These are phyloP conservation scores for Neopestalotiopsis sp. DNA, from an alignment of 2,329 filamentous ascomycete species.

Conservation along the genomic window DNA sequence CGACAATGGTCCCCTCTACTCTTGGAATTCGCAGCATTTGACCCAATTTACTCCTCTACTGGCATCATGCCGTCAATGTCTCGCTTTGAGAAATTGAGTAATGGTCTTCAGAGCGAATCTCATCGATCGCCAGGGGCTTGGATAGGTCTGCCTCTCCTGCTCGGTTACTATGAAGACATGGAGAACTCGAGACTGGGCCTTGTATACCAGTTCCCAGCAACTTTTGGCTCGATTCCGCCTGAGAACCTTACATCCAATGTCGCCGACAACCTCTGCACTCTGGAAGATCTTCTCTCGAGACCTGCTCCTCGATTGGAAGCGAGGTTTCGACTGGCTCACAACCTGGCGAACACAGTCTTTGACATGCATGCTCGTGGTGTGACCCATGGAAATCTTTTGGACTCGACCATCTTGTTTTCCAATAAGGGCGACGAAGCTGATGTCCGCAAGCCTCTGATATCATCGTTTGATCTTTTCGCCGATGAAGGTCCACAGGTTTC, in stretches of 20 bases:
- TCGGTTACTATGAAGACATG: slow-evolving; percentile 78
- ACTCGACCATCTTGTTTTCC: slow-evolving; percentile 71
- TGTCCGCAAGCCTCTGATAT: slow-evolving; percentile 71
- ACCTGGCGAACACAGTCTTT: slow-evolving; percentile 74
- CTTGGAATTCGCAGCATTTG: slow-evolving; percentile 72
- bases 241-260: slow-evolving; percentile 56
- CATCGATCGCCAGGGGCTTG: slow-evolving; percentile 59
- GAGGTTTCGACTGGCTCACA: slow-evolving; percentile 76
- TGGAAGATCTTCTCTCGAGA: slow-evolving; percentile 57
- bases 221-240: slow-evolving; percentile 64
- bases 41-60: slow-evolving; percentile 65
- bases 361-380: slow-evolving; percentile 74
- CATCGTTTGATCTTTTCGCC: slow-evolving; percentile 76
- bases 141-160: slow-evolving; percentile 64
- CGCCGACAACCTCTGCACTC: slow-evolving; percentile 55
- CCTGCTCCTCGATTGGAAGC: slow-evolving; percentile 72
- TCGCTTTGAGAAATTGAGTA: slow-evolving; percentile 67
- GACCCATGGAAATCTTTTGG: slow-evolving; percentile 72
- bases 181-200: slow-evolving; percentile 73
- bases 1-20: slow-evolving; percentile 62
- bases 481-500: slow-evolving; percentile 42
- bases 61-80: slow-evolving; percentile 69
- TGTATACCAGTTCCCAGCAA: slow-evolving; percentile 74
- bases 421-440: slow-evolving; percentile 58
- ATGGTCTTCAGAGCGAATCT: slow-evolving; percentile 60